Evolutionary conservation across 202 grass and related monocot species (phyloP).

Genomic region (Zizania palustris): DNA sequence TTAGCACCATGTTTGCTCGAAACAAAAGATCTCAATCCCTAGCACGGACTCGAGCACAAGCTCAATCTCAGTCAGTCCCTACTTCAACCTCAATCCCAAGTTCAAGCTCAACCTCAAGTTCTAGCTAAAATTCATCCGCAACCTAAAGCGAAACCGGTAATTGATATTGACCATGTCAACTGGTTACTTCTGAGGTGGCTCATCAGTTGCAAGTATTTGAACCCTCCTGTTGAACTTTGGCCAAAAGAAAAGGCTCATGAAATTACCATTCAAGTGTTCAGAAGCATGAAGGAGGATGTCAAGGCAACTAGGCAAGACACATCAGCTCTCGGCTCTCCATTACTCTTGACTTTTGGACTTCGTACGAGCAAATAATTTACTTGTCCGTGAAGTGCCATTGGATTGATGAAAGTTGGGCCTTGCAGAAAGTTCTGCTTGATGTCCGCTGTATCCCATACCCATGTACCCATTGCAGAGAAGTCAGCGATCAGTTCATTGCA

Average conservation of each 20-base stretch:
- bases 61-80: constrained; percentile 35
- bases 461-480: constrained; percentile 74
- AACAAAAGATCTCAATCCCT: constrained; percentile 47
- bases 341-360: constrained; percentile 89
- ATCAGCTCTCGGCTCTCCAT: constrained; percentile 72
- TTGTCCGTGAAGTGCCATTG: constrained; percentile 91
- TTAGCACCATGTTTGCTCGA: constrained; percentile 35
- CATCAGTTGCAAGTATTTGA: constrained; percentile 75
- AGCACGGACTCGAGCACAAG: constrained; percentile 25
- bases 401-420: constrained; percentile 87
- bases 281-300: constrained; percentile 81
- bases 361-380: constrained; percentile 75
- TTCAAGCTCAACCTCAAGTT: constrained; percentile 36
- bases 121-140: constrained; percentile 43
- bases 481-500: constrained; percentile 67
- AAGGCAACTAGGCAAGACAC: constrained; percentile 61
- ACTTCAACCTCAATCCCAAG: constrained; percentile 27
- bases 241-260: constrained; percentile 72
- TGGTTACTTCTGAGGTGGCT: constrained; percentile 92
- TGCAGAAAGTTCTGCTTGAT: constrained; percentile 74
- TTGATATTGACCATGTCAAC: constrained; percentile 80
- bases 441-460: constrained; percentile 74
- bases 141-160: constrained; percentile 47
- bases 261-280: constrained; percentile 67
- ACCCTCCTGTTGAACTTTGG: constrained; percentile 71